Conservation (phyloP, 2,329 filamentous ascomycete species). For the Exophiala mesophila region DNA sequence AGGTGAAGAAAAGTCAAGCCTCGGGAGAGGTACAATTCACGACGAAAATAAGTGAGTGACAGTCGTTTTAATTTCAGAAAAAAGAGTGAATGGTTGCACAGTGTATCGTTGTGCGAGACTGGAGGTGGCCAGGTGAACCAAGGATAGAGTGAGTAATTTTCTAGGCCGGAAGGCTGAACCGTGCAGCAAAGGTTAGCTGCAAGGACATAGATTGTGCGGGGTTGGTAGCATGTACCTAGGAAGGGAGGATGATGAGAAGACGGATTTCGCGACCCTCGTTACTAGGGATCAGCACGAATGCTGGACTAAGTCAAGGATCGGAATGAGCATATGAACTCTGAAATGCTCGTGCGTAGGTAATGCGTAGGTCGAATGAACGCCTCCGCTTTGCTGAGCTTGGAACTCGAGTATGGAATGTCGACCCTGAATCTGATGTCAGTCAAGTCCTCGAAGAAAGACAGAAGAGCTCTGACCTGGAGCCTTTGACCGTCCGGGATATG, state of each 20-base stretch:
- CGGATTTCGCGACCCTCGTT: slow-evolving; percentile 22
- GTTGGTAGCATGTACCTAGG: slow-evolving; percentile 16
- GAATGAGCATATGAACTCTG: slow-evolving; percentile 32
- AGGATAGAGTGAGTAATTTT: slow-evolving; percentile 17
- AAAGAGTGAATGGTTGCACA: slow-evolving; percentile 23
- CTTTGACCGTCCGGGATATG: slow-evolving; percentile 14
- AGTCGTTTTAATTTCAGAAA: slow-evolving; percentile 20
- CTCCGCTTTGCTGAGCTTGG: slow-evolving; percentile 37
- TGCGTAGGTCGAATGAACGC: slow-evolving; percentile 45
- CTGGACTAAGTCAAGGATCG: slow-evolving; percentile 41
- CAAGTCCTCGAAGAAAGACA: no score
- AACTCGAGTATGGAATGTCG: slow-evolving; percentile 31
- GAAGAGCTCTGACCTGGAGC: slow-evolving; percentile 23
- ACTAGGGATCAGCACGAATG: slow-evolving; percentile 33
- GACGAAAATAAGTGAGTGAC: slow-evolving; percentile 26
- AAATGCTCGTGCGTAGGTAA: slow-evolving; percentile 33
- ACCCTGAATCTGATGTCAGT: no score
- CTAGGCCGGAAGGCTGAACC: slow-evolving; percentile 21
- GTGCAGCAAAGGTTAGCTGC: slow-evolving; percentile 17
- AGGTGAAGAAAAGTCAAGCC: slow-evolving; percentile 5
- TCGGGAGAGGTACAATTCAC: slow-evolving; percentile 14
- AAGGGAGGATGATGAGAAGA: slow-evolving; percentile 28
- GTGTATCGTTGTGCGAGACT: slow-evolving; percentile 29
- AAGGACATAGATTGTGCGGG: slow-evolving; percentile 12
- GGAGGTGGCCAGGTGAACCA: slow-evolving; percentile 27